Conservation (phyloP, 2,329 filamentous ascomycete species). For the Ophiostoma montium region DNA sequence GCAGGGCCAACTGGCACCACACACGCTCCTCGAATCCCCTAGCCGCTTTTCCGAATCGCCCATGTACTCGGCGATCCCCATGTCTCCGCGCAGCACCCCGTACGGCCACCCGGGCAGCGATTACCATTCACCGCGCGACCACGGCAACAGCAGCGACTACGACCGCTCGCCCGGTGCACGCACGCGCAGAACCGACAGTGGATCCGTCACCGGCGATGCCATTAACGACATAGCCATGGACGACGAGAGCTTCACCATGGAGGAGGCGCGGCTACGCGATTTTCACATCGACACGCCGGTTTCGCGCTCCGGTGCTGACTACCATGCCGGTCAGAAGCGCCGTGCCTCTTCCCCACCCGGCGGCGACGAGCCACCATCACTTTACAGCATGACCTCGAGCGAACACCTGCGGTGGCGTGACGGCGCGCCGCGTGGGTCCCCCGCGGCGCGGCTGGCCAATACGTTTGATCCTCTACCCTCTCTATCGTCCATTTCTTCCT, state of each 20-base stretch:
- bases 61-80: constrained; percentile 27
- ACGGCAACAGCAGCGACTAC: constrained; percentile 27
- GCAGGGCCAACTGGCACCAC: constrained; percentile 18
- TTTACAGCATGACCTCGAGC: constrained; percentile 23
- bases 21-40: constrained; percentile 29
- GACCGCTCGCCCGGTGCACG: constrained; percentile 33
- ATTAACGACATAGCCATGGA: constrained; percentile 34
- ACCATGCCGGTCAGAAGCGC: constrained; percentile 36
- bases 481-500: constrained; percentile 29
- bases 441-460: constrained; percentile 34
- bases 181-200: constrained; percentile 34
- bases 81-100: constrained; percentile 29
- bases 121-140: constrained; percentile 27
- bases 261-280: constrained; percentile 28
- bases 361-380: constrained; percentile 26
- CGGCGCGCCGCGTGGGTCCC: constrained; percentile 34
- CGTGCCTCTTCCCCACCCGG: constrained; percentile 40
- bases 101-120: constrained; percentile 24
- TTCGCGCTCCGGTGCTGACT: constrained; percentile 19
- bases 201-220: constrained; percentile 29
- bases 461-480: constrained; percentile 32
- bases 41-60: constrained; percentile 31
- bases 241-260: constrained; percentile 33
- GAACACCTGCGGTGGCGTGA: constrained; percentile 36
- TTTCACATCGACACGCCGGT: constrained; percentile 31